Conservation (phyloP, 192 early-diverging fungal species). For the Ramicandelaber brevisporus region DNA sequence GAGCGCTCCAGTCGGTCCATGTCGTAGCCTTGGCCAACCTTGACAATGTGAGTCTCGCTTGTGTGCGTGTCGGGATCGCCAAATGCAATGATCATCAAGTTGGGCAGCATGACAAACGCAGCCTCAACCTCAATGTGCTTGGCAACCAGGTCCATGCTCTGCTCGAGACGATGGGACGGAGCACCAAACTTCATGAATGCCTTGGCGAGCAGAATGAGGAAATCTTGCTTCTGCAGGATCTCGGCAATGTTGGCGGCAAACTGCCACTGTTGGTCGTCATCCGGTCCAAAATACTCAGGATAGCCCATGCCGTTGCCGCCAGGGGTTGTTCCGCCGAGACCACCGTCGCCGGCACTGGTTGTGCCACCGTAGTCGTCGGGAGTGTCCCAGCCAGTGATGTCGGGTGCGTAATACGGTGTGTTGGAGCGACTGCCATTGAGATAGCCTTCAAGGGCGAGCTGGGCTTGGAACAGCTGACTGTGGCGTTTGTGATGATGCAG, state of each 20-base stretch:
- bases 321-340: too few species aligned
- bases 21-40: constrained; percentile 25
- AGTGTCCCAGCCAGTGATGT: too few species aligned
- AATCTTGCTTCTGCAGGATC: constrained; percentile 40
- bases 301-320: too few species aligned
- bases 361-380: too few species aligned
- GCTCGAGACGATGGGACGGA: constrained; percentile 38
- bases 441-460: too few species aligned
- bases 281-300: too few species aligned
- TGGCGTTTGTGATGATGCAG: too few species aligned
- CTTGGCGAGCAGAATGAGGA: constrained; percentile 28
- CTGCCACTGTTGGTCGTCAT: too few species aligned
- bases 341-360: too few species aligned
- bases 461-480: too few species aligned
- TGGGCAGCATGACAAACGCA: constrained; percentile 38
- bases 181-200: constrained; percentile 40
- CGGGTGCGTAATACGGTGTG: too few species aligned
- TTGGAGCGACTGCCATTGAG: too few species aligned
- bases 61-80: constrained; percentile 41
- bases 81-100: constrained; percentile 45
- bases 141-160: constrained; percentile 30
- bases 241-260: constrained; percentile 40
- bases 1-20: constrained; percentile 38
- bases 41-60: constrained; percentile 47
- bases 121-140: constrained; percentile 29